Evolutionary conservation across 345 rosid species (phyloP).

Genomic region (Melaleuca quinquenervia): DNA sequence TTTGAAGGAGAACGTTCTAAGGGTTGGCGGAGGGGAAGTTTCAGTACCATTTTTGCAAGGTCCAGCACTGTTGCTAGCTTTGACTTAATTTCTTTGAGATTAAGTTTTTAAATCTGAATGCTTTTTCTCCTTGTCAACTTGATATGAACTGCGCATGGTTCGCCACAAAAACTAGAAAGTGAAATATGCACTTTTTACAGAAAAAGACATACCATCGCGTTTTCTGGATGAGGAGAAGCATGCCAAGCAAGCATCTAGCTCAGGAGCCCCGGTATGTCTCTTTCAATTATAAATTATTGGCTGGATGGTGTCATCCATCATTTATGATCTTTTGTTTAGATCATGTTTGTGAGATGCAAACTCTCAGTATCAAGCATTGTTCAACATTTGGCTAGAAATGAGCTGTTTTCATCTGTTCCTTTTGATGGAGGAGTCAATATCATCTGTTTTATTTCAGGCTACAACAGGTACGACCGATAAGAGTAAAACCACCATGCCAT

Average conservation of each 20-base stretch:
- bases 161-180: not conserved
- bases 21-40: constrained; percentile 96
- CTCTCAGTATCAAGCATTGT: not conserved
- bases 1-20: constrained; percentile 75
- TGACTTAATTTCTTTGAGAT: not conserved
- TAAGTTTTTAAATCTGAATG: not conserved
- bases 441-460: not conserved
- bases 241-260: constrained; percentile 74
- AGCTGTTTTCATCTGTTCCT: not conserved
- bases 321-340: not conserved
- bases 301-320: not conserved
- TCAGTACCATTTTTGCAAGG: constrained; percentile 97
- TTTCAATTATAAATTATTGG: not conserved
- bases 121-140: not conserved
- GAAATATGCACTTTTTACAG: constrained; percentile 28
- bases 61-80: constrained; percentile 7
- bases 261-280: constrained; percentile 53
- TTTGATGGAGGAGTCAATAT: not conserved
- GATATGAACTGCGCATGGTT: not conserved
- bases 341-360: not conserved
- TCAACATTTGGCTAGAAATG: not conserved
- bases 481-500: not conserved
- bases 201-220: constrained; percentile 80
- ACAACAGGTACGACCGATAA: not conserved
- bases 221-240: constrained; percentile 70